These are phyloP conservation scores for Hirschioporus abietinus DNA, from an alignment of 768 basidiomycete genomes.

Conservation along the genomic window DNA sequence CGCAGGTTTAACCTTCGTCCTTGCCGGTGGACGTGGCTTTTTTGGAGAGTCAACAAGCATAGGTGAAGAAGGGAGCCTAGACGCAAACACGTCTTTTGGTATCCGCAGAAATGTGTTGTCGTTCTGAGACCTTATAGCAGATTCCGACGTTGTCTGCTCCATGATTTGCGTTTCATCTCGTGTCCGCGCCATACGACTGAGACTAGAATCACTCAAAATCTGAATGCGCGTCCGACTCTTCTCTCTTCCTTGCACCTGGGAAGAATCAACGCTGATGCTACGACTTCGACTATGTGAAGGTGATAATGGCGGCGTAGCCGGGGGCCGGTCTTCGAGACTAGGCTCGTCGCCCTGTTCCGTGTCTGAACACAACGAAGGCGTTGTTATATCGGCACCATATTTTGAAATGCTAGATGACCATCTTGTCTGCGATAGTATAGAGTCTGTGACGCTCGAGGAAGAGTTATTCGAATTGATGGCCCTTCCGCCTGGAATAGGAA, in stretches of 20 bases:
- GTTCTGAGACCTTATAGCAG: background rate
- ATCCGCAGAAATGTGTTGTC: background rate
- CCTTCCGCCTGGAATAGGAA: background rate
- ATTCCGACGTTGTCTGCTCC: background rate
- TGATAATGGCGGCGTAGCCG: conserved; percentile 43
- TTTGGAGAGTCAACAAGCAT: conserved; percentile 48
- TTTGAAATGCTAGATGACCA: conserved; percentile 24
- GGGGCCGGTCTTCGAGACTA: conserved; percentile 40
- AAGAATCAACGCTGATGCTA: conserved; percentile 1
- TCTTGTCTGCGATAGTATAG: background rate
- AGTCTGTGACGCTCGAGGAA: background rate
- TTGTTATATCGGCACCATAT: conserved; percentile 39
- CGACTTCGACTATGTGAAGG: background rate
- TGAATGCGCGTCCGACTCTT: background rate
- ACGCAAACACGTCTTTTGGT: conserved; percentile 42
- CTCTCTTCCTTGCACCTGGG: background rate
- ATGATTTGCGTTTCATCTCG: background rate
- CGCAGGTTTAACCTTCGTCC: conserved; percentile 29
- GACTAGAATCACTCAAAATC: background rate
- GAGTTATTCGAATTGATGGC: background rate
- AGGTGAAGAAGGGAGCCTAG: conserved; percentile 60
- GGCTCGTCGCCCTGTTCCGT: conserved; percentile 48
- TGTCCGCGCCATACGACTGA: background rate
- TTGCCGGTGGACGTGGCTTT: conserved; percentile 52
- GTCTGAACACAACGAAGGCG: conserved; percentile 73